These are phyloP conservation scores for Aureobasidium uvarum DNA, from an alignment of 2,329 filamentous ascomycete genomes.

Conservation along the genomic window DNA sequence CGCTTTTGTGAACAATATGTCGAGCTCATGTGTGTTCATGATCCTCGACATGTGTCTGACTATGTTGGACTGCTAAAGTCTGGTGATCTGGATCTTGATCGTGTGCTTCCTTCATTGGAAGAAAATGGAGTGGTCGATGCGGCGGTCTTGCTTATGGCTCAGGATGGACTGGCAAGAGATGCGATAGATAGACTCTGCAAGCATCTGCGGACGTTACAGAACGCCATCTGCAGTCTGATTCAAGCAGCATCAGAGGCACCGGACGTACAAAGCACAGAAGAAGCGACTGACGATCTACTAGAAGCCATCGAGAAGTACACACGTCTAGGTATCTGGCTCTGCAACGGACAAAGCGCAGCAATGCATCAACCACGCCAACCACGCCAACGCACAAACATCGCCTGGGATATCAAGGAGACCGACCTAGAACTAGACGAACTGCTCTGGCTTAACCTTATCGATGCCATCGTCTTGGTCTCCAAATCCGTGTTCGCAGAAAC, in stretches of 20 bases:
- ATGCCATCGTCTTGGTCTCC: conserved; percentile 57
- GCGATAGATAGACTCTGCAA: conserved; percentile 83
- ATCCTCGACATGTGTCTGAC: conserved; percentile 76
- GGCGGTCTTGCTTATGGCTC: conserved; percentile 83
- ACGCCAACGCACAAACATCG: conserved; percentile 39
- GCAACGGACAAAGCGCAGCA: conserved; percentile 68
- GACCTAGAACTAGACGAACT: conserved; percentile 60
- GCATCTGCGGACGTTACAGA: conserved; percentile 77
- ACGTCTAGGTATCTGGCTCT: conserved; percentile 93
- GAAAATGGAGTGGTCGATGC: conserved; percentile 87
- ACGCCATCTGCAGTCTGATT: conserved; percentile 71
- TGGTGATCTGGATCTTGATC: conserved; percentile 74
- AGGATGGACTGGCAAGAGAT: conserved; percentile 76
- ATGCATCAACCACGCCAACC: conserved; percentile 33
- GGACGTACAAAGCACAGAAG: conserved; percentile 58
- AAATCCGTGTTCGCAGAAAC: conserved; percentile 49
- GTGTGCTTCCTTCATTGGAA: conserved; percentile 83
- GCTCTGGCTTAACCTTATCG: conserved; percentile 65
- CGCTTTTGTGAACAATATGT: conserved; percentile 80
- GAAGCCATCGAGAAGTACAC: conserved; percentile 82
- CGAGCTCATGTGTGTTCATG: conserved; percentile 83
- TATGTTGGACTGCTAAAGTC: conserved; percentile 76
- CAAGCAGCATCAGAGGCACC: conserved; percentile 58
- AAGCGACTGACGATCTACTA: conserved; percentile 70
- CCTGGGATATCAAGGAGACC: conserved; percentile 53